Evolutionary conservation across 495 filamentous ascomycete species (phyloP), one percentile per base, ranked within the genome.

Genomic region (Cercophora newfieldiana): DNA sequence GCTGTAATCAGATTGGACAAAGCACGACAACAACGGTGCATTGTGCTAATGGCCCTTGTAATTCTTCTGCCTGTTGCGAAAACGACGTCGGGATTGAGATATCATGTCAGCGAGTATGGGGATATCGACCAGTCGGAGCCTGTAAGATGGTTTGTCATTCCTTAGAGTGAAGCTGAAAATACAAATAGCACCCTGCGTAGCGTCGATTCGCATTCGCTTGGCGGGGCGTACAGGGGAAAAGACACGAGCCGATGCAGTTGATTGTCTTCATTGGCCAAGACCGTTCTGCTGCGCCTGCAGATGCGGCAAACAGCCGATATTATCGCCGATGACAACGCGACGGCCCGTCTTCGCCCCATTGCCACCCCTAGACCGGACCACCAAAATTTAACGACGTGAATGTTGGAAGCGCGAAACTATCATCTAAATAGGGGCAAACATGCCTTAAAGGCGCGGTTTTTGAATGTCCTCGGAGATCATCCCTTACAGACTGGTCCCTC

Each of bases 151-250:
- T 22, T 22, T 53, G 49, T 53, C 49, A 53, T 10, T 22, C 19
- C 19, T 53, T 12, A 53, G 8, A 22, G 8, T 53, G 21, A 53
- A 22, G 49, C 19, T 53, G 19, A 53, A 53, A 53, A 53, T 53
- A 53, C 49, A 22, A 53, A 53, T 53, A 22, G 8, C 21, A 12
- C 49, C 8, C 8, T 53, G 10, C 19, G 21, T 22, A 53, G 49
- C 49, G 21, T 53, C 49, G 49, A 22, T 53, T 53, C 49, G 49
- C 49, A 53, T 53, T 53, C 49, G 49, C 49, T 53, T 53, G 10
- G 10, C 7, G 8, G 49, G 49, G 19, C 21, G 19, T 22, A 22
- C 49, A 53, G 49, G 49, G 49, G 49, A 53, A 47, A 7, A 47
- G 37, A 47, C 37, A 47, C 37, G 37, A 47, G 37, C 37, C 37